Base-by-base conservation (phyloP, 176 grass and related monocot species). In the Poa pratensis region DNA sequence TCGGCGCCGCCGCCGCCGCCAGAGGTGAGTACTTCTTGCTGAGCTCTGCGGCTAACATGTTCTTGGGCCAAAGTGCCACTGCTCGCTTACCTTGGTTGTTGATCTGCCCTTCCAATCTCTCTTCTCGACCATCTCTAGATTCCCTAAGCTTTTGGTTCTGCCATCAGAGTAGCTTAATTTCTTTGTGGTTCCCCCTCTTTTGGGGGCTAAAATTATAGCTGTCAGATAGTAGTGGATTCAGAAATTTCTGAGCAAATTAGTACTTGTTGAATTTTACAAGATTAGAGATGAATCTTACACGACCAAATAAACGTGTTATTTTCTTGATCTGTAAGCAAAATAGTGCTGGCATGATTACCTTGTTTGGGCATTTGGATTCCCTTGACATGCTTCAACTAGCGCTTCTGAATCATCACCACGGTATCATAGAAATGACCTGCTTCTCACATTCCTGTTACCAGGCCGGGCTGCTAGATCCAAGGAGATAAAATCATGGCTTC, bases 401-500 rank as follows among this genome's bases (percentile, higher is more conserved):
- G 10, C 45, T 46, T 46, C 45, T 46, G 45, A 73, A 34, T 23
- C 28, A 57, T 20, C 69, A 32, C 51, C 24, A 61, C 27, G 7
- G 22, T 26, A 15, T 3, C 39, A 1, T 55, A 73, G 17, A 65
- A 51, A 32, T 90, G 24, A 86, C 26, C 32, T 37, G 88, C 64
- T 78, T 66, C 64, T 83, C 32, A 58, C 20, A 61, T 54, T 54
- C 34, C 5, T 81, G 4, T 63, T 42, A 14, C 65, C 65, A 82
- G 83, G 46, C 20, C 40, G 78, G 7, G 14, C 30, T 55, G 28
- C 12, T 26, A 80, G 66, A 51, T 70, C 32, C 46, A 83, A 69
- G 28, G 49, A 55, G 8, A 65, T 6, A 73, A 53, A 80, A 19
- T 5, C 8, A 94, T 94, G 93, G 83, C 80, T 69, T 80, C 37